Base-by-base conservation (phyloP, 2,329 filamentous ascomycete genomes). In the Xylariomycetidae sp. region DNA sequence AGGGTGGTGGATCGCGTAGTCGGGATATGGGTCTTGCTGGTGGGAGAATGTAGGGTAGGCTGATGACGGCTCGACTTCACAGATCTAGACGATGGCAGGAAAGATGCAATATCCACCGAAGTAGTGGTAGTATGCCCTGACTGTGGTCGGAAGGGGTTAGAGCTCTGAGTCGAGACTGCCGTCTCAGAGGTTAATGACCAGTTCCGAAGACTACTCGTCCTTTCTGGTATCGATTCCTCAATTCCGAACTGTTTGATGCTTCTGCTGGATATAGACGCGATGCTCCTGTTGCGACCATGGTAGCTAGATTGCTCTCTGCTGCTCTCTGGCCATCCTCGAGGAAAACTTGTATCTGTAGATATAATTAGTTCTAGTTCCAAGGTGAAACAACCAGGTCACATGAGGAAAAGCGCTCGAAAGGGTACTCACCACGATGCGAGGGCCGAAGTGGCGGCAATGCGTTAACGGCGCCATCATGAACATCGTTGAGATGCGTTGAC, bases 51-150 rank as follows among this genome's bases (percentile, higher is more conserved):
- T 28, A 5, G 35, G 27, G 6, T 40, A 37, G 4, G 32, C 25
- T 23, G 20, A 23, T 8, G n/a, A 12, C 37, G 36, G n/a, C 33
- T 45, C 4, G 38, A 40, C 4, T 41, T 46, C 14, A 32, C 26
- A 7, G 33, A 27, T 22, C 46, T 44, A 3, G 38, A 14, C 13
- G 38, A 35, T 7, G 48, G 44, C n/a, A 42, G 34, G 14, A 38
- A 35, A 19, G 52, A 47, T 3, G 46, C 36, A 14, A 64, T 42
- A 40, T 70, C 66, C 25, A 71, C 49, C 0, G 67, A 70, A 0
- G 67, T 71, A 17, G 59, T 62, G 7, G 62, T 58, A 0, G 68
- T 70, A 34, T 68, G 63, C 16, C 56, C 59, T 3, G 67, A 70
- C 17, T 57, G 56, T 1, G 65, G 62, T 2, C 63, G 48, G n/a